Percentiles rank a stretch among this genome's conserved stretches.
phyloP scores from a whole-genome alignment of 306 rosid genomes.

The Dryas octopetala region DNA sequence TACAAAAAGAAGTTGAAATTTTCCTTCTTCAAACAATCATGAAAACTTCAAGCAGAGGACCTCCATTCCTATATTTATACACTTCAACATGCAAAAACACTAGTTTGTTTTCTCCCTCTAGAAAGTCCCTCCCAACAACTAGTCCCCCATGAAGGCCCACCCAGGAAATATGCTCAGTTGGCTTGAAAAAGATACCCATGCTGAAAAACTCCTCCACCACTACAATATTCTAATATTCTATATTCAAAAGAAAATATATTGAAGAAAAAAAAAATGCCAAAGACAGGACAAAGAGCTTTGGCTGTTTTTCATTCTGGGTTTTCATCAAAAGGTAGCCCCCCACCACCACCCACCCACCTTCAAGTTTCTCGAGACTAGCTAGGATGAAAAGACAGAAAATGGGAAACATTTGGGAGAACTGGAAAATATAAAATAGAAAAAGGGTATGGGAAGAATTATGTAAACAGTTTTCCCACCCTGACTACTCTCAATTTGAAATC shows the following conservation, averaged over 20 bases:
- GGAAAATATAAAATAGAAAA: conserved; percentile 21
- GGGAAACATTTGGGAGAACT: conserved; percentile 7
- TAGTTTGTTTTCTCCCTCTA: neutral
- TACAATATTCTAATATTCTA: conserved; percentile 4
- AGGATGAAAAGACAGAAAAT: conserved; percentile 25
- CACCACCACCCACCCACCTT: conserved; percentile 30
- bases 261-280: conserved; percentile 10
- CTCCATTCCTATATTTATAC: conserved; percentile 16
- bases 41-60: conserved; percentile 11
- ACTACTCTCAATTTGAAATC: conserved; percentile 26
- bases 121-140: conserved; percentile 16
- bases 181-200: conserved; percentile 28
- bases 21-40: conserved; percentile 14
- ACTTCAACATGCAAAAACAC: neutral
- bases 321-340: conserved; percentile 42
- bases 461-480: conserved; percentile 38
- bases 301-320: conserved; percentile 30
- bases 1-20: conserved; percentile 10
- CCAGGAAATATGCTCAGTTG: conserved; percentile 28
- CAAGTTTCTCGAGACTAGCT: conserved; percentile 44
- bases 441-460: conserved; percentile 31
- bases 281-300: conserved; percentile 30
- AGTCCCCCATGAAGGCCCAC: conserved; percentile 18
- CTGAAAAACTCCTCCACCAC: conserved; percentile 26
- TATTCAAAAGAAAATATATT: conserved; percentile 8